Evolutionary conservation across 2,329 filamentous ascomycete genomes (phyloP).

Genomic region (Aspergillus novoparasiticus): DNA sequence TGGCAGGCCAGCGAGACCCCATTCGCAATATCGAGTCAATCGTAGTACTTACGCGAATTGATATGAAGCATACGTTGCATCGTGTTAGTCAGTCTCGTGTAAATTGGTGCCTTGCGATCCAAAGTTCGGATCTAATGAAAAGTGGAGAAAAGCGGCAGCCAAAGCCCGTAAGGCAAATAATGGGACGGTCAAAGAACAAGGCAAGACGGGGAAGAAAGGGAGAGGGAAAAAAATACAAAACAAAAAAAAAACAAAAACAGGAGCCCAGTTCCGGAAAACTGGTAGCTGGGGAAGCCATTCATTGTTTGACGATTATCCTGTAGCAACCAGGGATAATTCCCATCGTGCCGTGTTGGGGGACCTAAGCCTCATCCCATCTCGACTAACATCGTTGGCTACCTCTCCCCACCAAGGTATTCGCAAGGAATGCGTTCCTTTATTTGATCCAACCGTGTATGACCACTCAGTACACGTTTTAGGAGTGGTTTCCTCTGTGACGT

Average conservation of each 20-base stretch:
- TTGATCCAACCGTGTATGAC: background rate
- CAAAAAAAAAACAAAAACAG: background rate
- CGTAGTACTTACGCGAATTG: conserved; percentile 1
- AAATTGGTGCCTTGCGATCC: conserved; percentile 12
- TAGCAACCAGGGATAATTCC: background rate
- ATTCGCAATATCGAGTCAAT: background rate
- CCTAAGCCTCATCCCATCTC: background rate
- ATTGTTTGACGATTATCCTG: background rate
- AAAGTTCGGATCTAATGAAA: conserved; percentile 14
- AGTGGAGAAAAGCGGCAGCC: conserved; percentile 15
- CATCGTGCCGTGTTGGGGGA: background rate
- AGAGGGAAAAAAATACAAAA: background rate
- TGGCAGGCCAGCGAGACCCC: background rate
- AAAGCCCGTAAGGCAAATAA: conserved; percentile 8
- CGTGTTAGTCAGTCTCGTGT: conserved; percentile 18
- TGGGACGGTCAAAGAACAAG: background rate
- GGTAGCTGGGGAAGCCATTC: background rate
- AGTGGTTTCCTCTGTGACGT: background rate
- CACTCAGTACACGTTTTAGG: background rate
- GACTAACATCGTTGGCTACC: background rate
- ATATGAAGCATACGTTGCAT: conserved; percentile 5
- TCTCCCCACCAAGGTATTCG: background rate
- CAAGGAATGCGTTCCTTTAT: background rate
- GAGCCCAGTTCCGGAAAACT: background rate
- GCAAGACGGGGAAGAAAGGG: background rate